A percentile compares a stretch with the other conserved stretches of the same genome.
These are phyloP conservation scores for Simplicillium sp. DNA, from an alignment of 2,329 filamentous ascomycete species.

Conservation along the genomic window DNA sequence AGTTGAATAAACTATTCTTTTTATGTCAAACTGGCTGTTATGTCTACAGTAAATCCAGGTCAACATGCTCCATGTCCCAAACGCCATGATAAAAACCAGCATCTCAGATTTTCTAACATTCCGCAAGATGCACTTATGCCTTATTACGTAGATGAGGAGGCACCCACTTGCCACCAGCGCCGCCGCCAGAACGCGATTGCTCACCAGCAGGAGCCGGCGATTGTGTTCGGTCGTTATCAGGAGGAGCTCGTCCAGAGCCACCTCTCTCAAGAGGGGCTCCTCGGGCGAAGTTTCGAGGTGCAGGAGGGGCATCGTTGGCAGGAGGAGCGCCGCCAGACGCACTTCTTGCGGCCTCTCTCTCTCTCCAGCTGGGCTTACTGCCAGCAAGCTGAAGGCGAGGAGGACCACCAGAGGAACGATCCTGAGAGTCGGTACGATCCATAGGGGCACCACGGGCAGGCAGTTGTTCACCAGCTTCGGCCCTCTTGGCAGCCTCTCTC, in stretches of 20 bases:
- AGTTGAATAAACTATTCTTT: too few species aligned
- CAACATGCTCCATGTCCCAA: too few species aligned
- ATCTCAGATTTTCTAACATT: too few species aligned
- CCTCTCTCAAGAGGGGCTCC: constrained; percentile 30
- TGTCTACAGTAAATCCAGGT: too few species aligned
- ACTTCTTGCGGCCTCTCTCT: constrained; percentile 51
- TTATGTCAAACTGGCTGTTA: too few species aligned
- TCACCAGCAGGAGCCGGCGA: constrained; percentile 35
- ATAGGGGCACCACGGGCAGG: constrained; percentile 18
- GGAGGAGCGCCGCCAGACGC: constrained; percentile 18
- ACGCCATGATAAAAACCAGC: constrained; percentile 11
- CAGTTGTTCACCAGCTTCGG: constrained; percentile 19
- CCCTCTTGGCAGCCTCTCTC: constrained; percentile 20
- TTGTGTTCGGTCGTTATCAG: constrained; percentile 27
- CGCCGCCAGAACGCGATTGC: constrained; percentile 41
- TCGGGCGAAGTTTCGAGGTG: constrained; percentile 20
- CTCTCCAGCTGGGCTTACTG: constrained; percentile 61
- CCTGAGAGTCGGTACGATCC: constrained; percentile 39
- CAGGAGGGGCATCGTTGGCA: constrained; percentile 33
- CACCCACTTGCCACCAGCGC: constrained; percentile 50
- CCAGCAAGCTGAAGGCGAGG: constrained; percentile 54
- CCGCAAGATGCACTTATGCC: constrained; percentile 4
- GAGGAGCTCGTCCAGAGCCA: constrained; percentile 26
- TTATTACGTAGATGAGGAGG: constrained; percentile 34
- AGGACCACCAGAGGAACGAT: constrained; percentile 37